Base-by-base conservation (phyloP, 2,329 filamentous ascomycete genomes). In the Macrophomina pseudophaseolina region DNA sequence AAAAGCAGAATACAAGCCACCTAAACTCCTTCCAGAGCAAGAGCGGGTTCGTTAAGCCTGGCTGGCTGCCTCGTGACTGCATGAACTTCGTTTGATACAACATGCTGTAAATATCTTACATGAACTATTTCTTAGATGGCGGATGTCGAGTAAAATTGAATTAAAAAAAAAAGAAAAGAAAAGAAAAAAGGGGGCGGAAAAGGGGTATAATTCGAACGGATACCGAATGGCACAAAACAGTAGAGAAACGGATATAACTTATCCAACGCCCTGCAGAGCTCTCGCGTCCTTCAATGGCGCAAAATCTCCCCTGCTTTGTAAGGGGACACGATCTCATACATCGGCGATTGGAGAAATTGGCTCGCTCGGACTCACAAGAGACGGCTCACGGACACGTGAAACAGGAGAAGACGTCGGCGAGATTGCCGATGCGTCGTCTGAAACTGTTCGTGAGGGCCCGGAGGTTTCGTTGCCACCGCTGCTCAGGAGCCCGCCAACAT, bases 401-500 rank as follows among this genome's bases (percentile, higher is more conserved):
- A 49, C 32, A 7, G 58, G 58, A 16, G 44, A 49, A 2, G 58
- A 49, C 11, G 30, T 62, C 12, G 58, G 58, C 44, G 58, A 62
- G 28, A 62, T 58, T n/a, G 11, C 12, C 28, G 54, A 58, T 32
- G 38, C 32, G 32, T 35, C 58, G 7, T 49, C 58, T 8, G 58
- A 62, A 11, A 49, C 58, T 51, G n/a, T n/a, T n/a, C 44, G 56
- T 48, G 30, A 48, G 5, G 46, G 56, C 56, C 16, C 56, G 11
- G 56, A 60, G 5, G 44, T 6, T 18, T 62, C 28, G 14, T 32
- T 62, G 42, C 8, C 58, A 16, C 18, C 33, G 18, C 35, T 44
- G 8, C 48, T 35, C 35, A 64, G 14, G 4, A 64, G 48, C 9
- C 60, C 60, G 23, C 60, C 60, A 3, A 64, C 60, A 44, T 64